These are phyloP conservation scores for Torulaspora indica DNA, from an alignment of 805 yeast species.

Conservation along the genomic window DNA sequence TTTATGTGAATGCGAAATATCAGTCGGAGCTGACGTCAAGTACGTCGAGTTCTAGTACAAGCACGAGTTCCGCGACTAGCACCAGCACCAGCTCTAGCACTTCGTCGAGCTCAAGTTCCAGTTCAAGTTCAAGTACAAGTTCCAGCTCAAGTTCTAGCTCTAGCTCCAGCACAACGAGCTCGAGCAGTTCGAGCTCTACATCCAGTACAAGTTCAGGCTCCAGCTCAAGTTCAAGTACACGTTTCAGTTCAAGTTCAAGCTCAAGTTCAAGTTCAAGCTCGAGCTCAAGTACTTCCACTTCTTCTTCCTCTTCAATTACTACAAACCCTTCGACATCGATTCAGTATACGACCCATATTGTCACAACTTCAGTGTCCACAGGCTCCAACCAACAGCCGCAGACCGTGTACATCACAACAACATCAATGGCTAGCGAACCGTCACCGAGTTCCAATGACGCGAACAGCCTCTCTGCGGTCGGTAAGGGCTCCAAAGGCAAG, in stretches of 20 bases:
- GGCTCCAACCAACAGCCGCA: slow-evolving; percentile 18
- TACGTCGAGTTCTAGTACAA: neutral
- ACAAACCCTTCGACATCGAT: slow-evolving; percentile 20
- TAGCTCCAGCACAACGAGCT: neutral
- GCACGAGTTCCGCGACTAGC: neutral
- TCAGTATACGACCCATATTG: slow-evolving; percentile 22
- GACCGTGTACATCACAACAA: slow-evolving; percentile 28
- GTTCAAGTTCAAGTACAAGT: slow-evolving; percentile 2
- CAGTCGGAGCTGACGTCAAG: neutral
- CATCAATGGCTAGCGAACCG: slow-evolving; percentile 25
- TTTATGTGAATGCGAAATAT: slow-evolving; percentile 39
- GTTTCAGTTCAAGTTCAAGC: slow-evolving; percentile 1
- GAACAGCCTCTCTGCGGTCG: slow-evolving; percentile 4
- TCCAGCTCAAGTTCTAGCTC: slow-evolving; percentile 6
- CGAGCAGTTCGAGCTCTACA: slow-evolving; percentile 2
- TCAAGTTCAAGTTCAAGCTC: slow-evolving; percentile 5
- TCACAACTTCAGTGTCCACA: slow-evolving; percentile 27
- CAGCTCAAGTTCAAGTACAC: slow-evolving; percentile 6
- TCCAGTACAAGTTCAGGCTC: slow-evolving; percentile 9
- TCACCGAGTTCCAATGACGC: slow-evolving; percentile 4
- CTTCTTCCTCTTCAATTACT: slow-evolving; percentile 19
- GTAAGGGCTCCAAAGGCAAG: slow-evolving; percentile 6
- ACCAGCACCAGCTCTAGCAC: slow-evolving; percentile 19
- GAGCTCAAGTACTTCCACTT: slow-evolving; percentile 8
- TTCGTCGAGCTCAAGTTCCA: slow-evolving; percentile 1